phyloP scores from a whole-genome alignment of 1,284 basidiomycete species.

The Ceratobasidium sp. region DNA sequence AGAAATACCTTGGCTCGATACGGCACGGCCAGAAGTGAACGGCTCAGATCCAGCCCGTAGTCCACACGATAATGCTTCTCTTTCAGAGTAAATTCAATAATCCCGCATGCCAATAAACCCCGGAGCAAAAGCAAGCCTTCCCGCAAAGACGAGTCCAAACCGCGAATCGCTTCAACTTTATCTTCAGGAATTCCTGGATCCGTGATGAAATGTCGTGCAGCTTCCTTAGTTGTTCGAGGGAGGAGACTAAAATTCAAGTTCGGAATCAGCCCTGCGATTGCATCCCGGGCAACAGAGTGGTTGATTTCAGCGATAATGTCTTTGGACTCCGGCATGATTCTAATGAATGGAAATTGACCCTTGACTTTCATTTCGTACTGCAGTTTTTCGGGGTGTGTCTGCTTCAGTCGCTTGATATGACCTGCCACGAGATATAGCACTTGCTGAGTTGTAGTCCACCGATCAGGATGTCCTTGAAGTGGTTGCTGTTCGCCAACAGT shows the following conservation, averaged over 20 bases:
- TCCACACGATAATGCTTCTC: conserved; percentile 61
- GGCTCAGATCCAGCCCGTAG: conserved; percentile 57
- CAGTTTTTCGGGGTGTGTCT: conserved; percentile 40
- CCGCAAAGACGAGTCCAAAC: conserved; percentile 46
- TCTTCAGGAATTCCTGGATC: not conserved
- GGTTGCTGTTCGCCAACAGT: conserved; percentile 51
- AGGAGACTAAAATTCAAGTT: conserved; percentile 39
- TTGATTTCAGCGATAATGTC: not conserved
- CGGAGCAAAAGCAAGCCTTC: conserved; percentile 53
- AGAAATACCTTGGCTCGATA: conserved; percentile 57
- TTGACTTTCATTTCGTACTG: conserved; percentile 39
- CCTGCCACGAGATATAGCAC: conserved; percentile 49
- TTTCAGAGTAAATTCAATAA: conserved; percentile 54
- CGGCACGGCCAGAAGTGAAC: conserved; percentile 61
- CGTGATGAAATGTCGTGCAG: conserved; percentile 47
- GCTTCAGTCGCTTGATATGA: conserved; percentile 41
- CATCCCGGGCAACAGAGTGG: conserved; percentile 43
- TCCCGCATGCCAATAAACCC: conserved; percentile 55
- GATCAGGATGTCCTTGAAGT: conserved; percentile 56
- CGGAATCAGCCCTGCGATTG: conserved; percentile 46
- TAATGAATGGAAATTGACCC: conserved; percentile 50
- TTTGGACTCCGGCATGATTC: conserved; percentile 45
- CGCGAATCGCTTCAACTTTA: not conserved
- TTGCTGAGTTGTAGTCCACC: conserved; percentile 58
- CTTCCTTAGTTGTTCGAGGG: conserved; percentile 39